Evolutionary conservation across 805 yeast species (phyloP), one percentile per base, ranked within the genome.

Genomic region (Diddensiella transvaalensis): DNA sequence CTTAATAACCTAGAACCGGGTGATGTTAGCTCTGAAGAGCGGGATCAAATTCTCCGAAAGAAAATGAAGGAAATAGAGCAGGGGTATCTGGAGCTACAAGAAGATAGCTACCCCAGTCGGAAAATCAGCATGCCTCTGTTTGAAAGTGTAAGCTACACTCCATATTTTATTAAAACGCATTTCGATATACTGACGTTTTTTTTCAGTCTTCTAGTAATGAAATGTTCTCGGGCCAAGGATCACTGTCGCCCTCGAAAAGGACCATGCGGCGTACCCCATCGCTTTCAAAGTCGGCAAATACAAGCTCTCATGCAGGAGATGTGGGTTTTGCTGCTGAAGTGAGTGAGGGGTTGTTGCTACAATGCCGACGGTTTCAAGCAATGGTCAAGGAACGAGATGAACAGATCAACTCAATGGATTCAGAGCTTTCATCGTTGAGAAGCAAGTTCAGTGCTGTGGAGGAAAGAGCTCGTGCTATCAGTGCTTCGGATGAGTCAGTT

Each of bases 241-340:
- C 51, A 13, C 24, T 44, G 21, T 47, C 50, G 15, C 50, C 50
- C 17, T n/a, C 47, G 6, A 43, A 38, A 22, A 48, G 44, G 37
- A 35, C 48, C n/a, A 17, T 35, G 38, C 38, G 38, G 17, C 15
- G 38, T 13, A 13, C 32, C 8, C 32, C 32, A 26, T 26, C 32
- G 8, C 13, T 26, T 10, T 17, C 19, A 22, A 40, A 15, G 17
- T 21, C 17, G 19, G 17, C 44, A 40, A 45, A 32, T 6, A 32
- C 41, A 43, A 18, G 22, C n/a, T 32, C 50, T 11, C 29, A 41
- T 21, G n/a, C 54, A 11, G 56, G 52, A 32, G 60, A 65, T 44
- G 49, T 61, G 26, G 52, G 59, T 29, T 67, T 66, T 46, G 68
- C 60, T 1, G 47, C 66, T 8, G 66, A 65, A 15, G 52, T 67